These are phyloP conservation scores for Cyclocybe aegerita DNA, from an alignment of 768 basidiomycete species.

Conservation along the genomic window DNA sequence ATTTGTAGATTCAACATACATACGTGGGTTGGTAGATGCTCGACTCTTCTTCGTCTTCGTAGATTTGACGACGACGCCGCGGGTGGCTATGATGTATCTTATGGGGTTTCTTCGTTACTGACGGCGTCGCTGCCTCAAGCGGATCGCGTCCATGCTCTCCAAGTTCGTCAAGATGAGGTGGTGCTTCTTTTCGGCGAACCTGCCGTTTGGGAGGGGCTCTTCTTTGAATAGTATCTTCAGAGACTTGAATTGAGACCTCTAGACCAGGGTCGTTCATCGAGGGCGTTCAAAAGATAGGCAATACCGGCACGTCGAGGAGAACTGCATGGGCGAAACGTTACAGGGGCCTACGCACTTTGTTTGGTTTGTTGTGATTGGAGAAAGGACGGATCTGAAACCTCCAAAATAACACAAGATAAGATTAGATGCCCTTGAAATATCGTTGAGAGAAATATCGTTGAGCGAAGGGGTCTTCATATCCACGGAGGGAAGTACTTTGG, in stretches of 20 bases:
- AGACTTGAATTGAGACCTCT: constrained; percentile 7
- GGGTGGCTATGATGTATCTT: not conserved
- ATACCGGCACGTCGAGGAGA: not conserved
- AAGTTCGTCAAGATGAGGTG: not conserved
- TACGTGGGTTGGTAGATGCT: constrained; percentile 22
- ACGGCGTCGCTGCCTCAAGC: too few species aligned
- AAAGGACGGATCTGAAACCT: too few species aligned
- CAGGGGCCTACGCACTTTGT: too few species aligned
- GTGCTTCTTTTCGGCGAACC: not conserved
- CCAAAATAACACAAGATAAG: too few species aligned
- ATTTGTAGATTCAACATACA: not conserved
- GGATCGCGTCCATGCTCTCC: too few species aligned
- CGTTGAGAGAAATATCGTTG: too few species aligned
- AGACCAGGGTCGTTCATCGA: constrained; percentile 17
- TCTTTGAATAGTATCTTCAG: constrained; percentile 2
- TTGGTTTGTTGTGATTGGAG: too few species aligned
- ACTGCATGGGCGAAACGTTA: not conserved
- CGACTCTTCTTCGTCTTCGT: constrained; percentile 27
- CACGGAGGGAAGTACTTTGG: too few species aligned
- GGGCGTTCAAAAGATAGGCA: not conserved
- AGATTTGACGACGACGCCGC: constrained; percentile 24
- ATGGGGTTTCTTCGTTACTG: not conserved
- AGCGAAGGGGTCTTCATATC: too few species aligned
- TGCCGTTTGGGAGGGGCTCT: not conserved
- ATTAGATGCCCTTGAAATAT: too few species aligned